These are phyloP conservation scores for Daldinia loculata DNA, from an alignment of 495 filamentous ascomycete species.

Conservation along the genomic window DNA sequence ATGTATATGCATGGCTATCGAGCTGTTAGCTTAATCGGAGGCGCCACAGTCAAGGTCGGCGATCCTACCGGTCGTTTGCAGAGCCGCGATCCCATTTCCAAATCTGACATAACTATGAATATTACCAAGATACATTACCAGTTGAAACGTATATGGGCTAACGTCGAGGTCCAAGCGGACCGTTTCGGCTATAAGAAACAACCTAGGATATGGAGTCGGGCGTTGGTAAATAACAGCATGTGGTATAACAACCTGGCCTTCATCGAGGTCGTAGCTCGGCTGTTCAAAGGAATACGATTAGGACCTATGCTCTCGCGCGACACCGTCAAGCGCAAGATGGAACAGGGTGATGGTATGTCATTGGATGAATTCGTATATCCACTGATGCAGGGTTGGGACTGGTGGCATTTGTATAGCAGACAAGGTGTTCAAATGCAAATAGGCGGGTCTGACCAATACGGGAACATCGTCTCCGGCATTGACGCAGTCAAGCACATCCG, in stretches of 20 bases:
- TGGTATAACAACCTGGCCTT: conserved; percentile 79
- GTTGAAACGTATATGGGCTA: conserved; percentile 76
- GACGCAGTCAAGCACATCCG: conserved; percentile 79
- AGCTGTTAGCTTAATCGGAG: conserved; percentile 80
- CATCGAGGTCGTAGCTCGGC: conserved; percentile 72
- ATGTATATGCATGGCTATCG: conserved; percentile 85
- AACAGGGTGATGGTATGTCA: conserved; percentile 86
- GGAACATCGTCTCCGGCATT: conserved; percentile 93
- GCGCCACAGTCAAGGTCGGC: conserved; percentile 84
- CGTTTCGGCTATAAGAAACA: conserved; percentile 68
- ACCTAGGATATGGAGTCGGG: conserved; percentile 66
- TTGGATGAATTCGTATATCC: conserved; percentile 95
- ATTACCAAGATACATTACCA: conserved; percentile 82
- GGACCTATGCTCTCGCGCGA: conserved; percentile 89
- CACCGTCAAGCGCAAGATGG: conserved; percentile 85
- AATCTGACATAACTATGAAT: conserved; percentile 68
- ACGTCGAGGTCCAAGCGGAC: conserved; percentile 69
- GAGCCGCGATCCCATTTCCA: conserved; percentile 66
- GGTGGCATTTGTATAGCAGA: conserved; percentile 78
- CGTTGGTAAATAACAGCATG: conserved; percentile 76
- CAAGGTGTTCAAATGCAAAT: conserved; percentile 81
- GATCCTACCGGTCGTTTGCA: conserved; percentile 83
- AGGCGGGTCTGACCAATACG: conserved; percentile 94
- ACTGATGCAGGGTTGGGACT: conserved; percentile 95
- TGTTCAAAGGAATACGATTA: conserved; percentile 77